Conservation (phyloP, 148 eudicot species). For the Nepenthes gracilis region DNA sequence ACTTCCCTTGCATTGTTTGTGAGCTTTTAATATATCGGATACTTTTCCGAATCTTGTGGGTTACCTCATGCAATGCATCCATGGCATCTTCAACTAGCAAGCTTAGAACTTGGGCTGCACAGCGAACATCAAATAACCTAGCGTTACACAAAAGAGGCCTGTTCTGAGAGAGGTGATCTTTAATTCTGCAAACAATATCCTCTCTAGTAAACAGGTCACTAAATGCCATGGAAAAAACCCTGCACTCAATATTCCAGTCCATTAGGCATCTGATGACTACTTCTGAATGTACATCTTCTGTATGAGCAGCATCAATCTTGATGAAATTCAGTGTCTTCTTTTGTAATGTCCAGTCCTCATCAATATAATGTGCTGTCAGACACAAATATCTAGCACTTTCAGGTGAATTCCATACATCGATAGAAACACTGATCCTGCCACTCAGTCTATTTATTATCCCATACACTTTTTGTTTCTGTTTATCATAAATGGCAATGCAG, state of each 20-base stretch:
- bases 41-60: constrained; percentile 64
- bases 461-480: constrained; percentile 67
- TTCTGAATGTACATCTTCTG: constrained; percentile 76
- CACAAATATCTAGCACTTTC: constrained; percentile 66
- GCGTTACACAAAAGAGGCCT: constrained; percentile 70
- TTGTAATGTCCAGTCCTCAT: constrained; percentile 78
- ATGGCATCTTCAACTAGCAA: constrained; percentile 64
- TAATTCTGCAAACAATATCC: constrained; percentile 52
- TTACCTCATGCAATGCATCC: constrained; percentile 56
- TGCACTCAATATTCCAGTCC: constrained; percentile 84
- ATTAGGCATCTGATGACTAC: constrained; percentile 69
- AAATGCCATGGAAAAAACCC: constrained; percentile 79
- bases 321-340: constrained; percentile 72
- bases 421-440: constrained; percentile 70
- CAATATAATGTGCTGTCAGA: constrained; percentile 76
- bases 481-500: constrained; percentile 56
- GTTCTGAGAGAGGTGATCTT: constrained; percentile 77
- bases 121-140: constrained; percentile 72
- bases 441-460: constrained; percentile 43
- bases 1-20: constrained; percentile 56
- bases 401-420: constrained; percentile 76
- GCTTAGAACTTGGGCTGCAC: constrained; percentile 56
- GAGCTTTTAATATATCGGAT: constrained; percentile 64
- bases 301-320: constrained; percentile 59
- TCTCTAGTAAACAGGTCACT: constrained; percentile 64